Percentiles rank a stretch among this genome's conserved stretches.
These are phyloP conservation scores for Mycena alexandri DNA, from an alignment of 768 basidiomycete species.

Conservation along the genomic window DNA sequence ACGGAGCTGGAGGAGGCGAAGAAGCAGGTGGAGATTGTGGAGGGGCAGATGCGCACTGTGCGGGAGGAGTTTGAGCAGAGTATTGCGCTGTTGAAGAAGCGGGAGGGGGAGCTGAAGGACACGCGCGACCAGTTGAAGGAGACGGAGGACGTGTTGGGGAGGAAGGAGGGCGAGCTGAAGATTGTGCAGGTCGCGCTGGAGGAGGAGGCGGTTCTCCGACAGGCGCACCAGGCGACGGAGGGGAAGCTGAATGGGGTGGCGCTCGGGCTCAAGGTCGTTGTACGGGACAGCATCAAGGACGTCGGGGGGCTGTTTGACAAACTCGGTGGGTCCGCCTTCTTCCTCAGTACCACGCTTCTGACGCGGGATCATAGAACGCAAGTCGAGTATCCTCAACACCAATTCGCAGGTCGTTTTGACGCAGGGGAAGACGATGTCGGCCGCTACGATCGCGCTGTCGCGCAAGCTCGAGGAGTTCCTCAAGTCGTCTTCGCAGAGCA, in stretches of 20 bases:
- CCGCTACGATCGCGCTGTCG: constrained; percentile 65
- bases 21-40: constrained; percentile 86
- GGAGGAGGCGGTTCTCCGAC: constrained; percentile 83
- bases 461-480: constrained; percentile 73
- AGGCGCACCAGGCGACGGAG: constrained; percentile 85
- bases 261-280: constrained; percentile 70
- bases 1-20: constrained; percentile 87
- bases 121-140: constrained; percentile 68
- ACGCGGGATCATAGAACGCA: constrained; percentile 70
- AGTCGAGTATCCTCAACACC: constrained; percentile 68
- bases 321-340: constrained; percentile 68
- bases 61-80: constrained; percentile 95
- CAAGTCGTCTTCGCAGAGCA: constrained; percentile 66
- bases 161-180: constrained; percentile 70
- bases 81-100: constrained; percentile 78
- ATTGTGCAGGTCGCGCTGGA: constrained; percentile 72
- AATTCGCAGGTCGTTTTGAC: constrained; percentile 76
- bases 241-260: constrained; percentile 79
- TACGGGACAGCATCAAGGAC: constrained; percentile 78
- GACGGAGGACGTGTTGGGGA: constrained; percentile 64
- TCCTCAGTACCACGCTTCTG: constrained; percentile 8
- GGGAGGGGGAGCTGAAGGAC: constrained; percentile 80
- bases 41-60: constrained; percentile 82
- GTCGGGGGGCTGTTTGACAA: constrained; percentile 82
- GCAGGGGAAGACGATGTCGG: constrained; percentile 71